These are phyloP conservation scores for Cladosporium sp. DNA, from an alignment of 2,329 filamentous ascomycete species.

Conservation along the genomic window DNA sequence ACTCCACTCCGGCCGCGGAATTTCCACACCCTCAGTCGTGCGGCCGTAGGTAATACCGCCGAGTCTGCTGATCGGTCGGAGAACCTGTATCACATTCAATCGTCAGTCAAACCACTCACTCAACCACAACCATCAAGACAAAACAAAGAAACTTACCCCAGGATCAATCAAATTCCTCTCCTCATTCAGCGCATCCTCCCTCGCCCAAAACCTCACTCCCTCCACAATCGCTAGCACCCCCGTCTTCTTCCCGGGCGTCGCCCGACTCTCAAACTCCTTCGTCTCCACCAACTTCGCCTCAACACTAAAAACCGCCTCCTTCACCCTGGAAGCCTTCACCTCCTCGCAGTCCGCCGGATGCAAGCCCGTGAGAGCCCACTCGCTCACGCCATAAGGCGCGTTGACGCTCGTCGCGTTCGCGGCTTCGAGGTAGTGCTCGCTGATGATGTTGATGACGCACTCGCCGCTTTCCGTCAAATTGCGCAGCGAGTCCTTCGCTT, in stretches of 20 bases:
- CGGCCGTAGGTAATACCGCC: constrained; percentile 85
- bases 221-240: constrained; percentile 74
- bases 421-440: constrained; percentile 79
- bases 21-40: constrained; percentile 64
- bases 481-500: constrained; percentile 72
- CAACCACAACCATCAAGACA: no score
- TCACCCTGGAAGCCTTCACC: constrained; percentile 68
- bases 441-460: constrained; percentile 79
- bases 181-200: constrained; percentile 82
- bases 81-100: constrained; percentile 49
- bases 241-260: constrained; percentile 68
- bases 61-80: constrained; percentile 71
- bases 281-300: constrained; percentile 73
- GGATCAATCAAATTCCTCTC: constrained; percentile 71
- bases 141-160: constrained; percentile 52
- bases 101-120: no score
- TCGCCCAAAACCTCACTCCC: constrained; percentile 81
- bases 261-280: constrained; percentile 72
- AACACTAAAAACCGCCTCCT: constrained; percentile 77
- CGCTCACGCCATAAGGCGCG: constrained; percentile 68
- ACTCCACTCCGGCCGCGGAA: constrained; percentile 55
- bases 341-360: constrained; percentile 62
- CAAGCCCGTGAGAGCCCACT: constrained; percentile 76
- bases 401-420: constrained; percentile 80
- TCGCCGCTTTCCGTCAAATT: constrained; percentile 70